Conservation (phyloP, 2,329 filamentous ascomycete genomes). For the Cladosporium sp. region DNA sequence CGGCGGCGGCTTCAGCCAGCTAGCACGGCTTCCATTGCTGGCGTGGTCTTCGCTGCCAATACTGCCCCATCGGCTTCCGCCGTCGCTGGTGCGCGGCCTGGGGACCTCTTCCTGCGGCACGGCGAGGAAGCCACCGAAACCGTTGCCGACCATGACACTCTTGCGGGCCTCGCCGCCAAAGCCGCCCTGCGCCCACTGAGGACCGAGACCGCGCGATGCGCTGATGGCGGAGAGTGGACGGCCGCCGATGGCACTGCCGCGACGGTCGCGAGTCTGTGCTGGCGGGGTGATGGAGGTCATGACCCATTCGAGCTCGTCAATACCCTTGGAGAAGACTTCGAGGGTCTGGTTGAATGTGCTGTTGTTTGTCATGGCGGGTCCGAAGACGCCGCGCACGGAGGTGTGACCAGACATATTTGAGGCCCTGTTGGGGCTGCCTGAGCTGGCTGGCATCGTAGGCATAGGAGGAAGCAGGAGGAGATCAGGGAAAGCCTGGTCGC, state of each 20-base stretch:
- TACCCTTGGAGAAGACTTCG: conserved; percentile 60
- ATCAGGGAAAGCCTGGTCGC: conserved; percentile 77
- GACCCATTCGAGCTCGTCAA: conserved; percentile 63
- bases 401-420: conserved; percentile 24
- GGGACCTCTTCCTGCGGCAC: conserved; percentile 49
- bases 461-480: conserved; percentile 68
- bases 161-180: conserved; percentile 51
- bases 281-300: conserved; percentile 55
- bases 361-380: not conserved
- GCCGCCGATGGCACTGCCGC: conserved; percentile 34
- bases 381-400: conserved; percentile 9
- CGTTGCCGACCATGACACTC: conserved; percentile 60
- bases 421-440: conserved; percentile 21
- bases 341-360: conserved; percentile 48
- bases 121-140: conserved; percentile 59
- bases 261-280: conserved; percentile 31
- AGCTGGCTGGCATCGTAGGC: conserved; percentile 40
- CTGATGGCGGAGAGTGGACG: conserved; percentile 41
- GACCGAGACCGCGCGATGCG: conserved; percentile 43
- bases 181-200: conserved; percentile 45
- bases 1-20: conserved; percentile 25
- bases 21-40: conserved; percentile 13
- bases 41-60: conserved; percentile 16
- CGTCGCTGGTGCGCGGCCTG: conserved; percentile 25
- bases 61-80: conserved; percentile 12